Base-by-base conservation (phyloP, 495 filamentous ascomycete species). In the Aspergillus funiculosus region DNA sequence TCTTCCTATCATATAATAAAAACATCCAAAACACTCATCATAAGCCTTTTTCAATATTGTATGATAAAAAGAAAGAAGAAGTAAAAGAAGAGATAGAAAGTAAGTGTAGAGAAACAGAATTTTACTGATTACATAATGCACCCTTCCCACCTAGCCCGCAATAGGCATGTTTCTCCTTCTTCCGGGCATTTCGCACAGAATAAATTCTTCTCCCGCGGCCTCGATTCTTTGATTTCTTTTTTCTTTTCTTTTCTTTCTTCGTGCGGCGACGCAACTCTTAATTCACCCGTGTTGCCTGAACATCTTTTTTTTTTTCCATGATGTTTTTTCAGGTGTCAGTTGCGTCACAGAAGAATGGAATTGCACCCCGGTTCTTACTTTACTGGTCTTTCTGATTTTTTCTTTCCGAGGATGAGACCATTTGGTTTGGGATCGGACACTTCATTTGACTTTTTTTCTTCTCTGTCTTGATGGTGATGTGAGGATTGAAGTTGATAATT, bases 261-360 rank as follows among this genome's bases (percentile, higher is more conserved):
- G 75, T 81, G 78, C 78, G 76, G 78, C 76, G 74, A 67, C 69
- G 71, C 69, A 70, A 73, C 69, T 71, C 43, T 53, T 51, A 69
- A 56, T 60, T 52, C 44, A 58, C 55, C 55, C 55, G 55, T 58
- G 55, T 58, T 58, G 55, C 55, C 48, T 58, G 48, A 41, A 58
- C 55, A 58, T 58, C 55, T 46, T 21, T 42, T 30, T 24, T 39
- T 52, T 66, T 55, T 60, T 61, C 72, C 69, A 69, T 79, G 72
- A 69, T 72, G 69, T 72, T 32, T 39, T 22, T 26, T 27, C 72
- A 78, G 71, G 77, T 75, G 77, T 81, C 77, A 66, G 72, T 75
- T 71, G 72, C 66, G 74, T 67, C 75, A 76, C 70, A 81, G 77
- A 81, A 44, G 49, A 56, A 77, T 53, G 69, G 66, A 73, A 79